phyloP scores from a whole-genome alignment of 169 alveolate genomes.

The Condylostoma magnum region DNA sequence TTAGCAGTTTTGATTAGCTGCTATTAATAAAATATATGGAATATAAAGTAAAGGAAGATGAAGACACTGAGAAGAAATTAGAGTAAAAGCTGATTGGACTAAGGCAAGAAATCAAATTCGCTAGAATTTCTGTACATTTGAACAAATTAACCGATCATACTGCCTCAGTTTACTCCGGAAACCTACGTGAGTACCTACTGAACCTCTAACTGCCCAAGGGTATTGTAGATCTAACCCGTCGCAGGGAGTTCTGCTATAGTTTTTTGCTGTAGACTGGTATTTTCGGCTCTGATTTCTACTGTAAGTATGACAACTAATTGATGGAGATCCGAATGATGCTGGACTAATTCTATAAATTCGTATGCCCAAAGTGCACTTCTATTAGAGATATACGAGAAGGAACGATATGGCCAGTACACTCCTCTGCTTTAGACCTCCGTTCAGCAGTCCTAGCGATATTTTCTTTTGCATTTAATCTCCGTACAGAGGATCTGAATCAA shows the following conservation, averaged over 20 bases:
- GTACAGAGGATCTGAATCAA: background rate
- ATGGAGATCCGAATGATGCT: background rate
- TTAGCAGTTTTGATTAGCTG: too few species aligned
- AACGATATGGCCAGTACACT: background rate
- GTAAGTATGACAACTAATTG: background rate
- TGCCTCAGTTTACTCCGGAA: too few species aligned
- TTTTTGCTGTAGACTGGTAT: slow-evolving; percentile 14
- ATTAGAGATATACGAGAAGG: background rate
- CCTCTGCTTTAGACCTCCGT: background rate
- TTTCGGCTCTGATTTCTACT: background rate
- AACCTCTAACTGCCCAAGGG: slow-evolving; percentile 11
- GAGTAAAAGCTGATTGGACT: too few species aligned
- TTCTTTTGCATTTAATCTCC: background rate
- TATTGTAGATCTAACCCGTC: background rate
- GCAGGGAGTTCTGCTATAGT: background rate
- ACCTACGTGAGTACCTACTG: background rate
- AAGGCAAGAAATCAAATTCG: too few species aligned
- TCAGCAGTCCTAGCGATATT: background rate
- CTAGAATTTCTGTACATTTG: too few species aligned
- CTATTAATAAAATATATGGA: too few species aligned
- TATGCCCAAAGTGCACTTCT: background rate
- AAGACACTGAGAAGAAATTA: too few species aligned
- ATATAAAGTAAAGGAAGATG: too few species aligned
- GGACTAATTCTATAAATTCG: background rate
- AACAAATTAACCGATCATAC: too few species aligned